phyloP scores from a whole-genome alignment of 2,329 filamentous ascomycete genomes.

The Chaetomiaceae sp. region DNA sequence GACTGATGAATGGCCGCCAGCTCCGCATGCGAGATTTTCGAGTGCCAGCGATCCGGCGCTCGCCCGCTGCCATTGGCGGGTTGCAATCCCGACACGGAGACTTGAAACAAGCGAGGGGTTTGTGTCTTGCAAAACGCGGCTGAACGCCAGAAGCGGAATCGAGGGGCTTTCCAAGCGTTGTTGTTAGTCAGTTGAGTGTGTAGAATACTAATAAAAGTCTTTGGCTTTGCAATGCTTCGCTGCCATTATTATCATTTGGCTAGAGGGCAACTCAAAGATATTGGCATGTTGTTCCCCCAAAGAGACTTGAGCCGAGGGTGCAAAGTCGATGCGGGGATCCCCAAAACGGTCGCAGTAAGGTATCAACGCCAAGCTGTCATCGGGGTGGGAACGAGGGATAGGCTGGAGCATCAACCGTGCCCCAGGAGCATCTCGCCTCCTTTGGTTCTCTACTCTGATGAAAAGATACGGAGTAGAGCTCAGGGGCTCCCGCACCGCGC shows the following conservation, averaged over 20 bases:
- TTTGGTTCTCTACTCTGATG: background rate
- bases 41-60: conserved; percentile 21
- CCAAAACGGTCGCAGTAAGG: too few species aligned
- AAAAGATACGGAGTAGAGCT: background rate
- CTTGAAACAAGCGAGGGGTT: conserved; percentile 33
- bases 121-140: conserved; percentile 19
- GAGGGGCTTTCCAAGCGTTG: too few species aligned
- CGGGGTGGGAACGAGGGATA: too few species aligned
- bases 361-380: too few species aligned
- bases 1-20: conserved; percentile 27
- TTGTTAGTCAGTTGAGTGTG: background rate
- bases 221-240: background rate
- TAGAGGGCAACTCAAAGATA: too few species aligned
- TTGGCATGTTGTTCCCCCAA: too few species aligned
- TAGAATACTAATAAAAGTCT: background rate
- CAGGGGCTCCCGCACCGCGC: background rate
- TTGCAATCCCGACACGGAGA: conserved; percentile 22
- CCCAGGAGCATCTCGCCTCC: background rate
- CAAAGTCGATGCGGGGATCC: too few species aligned
- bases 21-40: conserved; percentile 15
- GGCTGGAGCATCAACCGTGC: too few species aligned
- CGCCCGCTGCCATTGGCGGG: conserved; percentile 24
- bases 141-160: conserved; percentile 13
- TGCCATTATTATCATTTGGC: too few species aligned
- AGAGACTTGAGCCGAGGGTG: too few species aligned